These are phyloP conservation scores for Lolium multiflorum DNA, from an alignment of 176 grass and related monocot species.

Conservation along the genomic window DNA sequence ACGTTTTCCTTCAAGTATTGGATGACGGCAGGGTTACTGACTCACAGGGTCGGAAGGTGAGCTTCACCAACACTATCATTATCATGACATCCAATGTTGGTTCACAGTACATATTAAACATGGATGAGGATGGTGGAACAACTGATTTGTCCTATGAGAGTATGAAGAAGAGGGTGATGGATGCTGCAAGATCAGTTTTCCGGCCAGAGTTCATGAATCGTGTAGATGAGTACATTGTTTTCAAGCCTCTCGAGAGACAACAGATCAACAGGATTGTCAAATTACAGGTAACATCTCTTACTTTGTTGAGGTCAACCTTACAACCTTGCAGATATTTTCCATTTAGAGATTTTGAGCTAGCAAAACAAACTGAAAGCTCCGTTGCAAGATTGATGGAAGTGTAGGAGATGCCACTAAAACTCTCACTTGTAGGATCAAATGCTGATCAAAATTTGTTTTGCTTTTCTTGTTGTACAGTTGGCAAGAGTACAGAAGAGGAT, in stretches of 20 bases:
- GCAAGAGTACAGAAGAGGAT: conserved; percentile 85
- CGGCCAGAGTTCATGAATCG: conserved; percentile 99
- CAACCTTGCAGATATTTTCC: background rate
- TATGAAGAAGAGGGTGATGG: conserved; percentile 96
- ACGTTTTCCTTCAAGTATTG: conserved; percentile 95
- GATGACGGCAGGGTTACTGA: conserved; percentile 96
- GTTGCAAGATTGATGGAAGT: background rate
- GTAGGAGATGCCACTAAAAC: background rate
- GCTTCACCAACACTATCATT: conserved; percentile 88
- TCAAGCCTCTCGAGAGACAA: conserved; percentile 81
- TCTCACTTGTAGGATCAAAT: background rate
- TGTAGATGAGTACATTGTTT: conserved; percentile 94
- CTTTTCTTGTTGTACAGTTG: conserved; percentile 56
- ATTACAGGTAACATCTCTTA: conserved; percentile 73
- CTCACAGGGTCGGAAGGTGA: conserved; percentile 90
- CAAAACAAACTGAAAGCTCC: background rate
- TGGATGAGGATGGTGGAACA: conserved; percentile 70
- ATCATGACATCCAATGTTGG: conserved; percentile 99
- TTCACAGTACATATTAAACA: conserved; percentile 96
- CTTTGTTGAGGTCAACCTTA: background rate
- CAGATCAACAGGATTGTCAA: conserved; percentile 88
- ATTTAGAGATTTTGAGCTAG: background rate
- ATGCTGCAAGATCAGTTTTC: conserved; percentile 92
- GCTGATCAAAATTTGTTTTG: background rate
- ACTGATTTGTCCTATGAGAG: conserved; percentile 70